A percentile compares a stretch with the other conserved stretches of the same genome.
Evolutionary conservation across 1,139 yeast genomes (phyloP).

Genomic region (Zygosaccharomyces sapae): DNA sequence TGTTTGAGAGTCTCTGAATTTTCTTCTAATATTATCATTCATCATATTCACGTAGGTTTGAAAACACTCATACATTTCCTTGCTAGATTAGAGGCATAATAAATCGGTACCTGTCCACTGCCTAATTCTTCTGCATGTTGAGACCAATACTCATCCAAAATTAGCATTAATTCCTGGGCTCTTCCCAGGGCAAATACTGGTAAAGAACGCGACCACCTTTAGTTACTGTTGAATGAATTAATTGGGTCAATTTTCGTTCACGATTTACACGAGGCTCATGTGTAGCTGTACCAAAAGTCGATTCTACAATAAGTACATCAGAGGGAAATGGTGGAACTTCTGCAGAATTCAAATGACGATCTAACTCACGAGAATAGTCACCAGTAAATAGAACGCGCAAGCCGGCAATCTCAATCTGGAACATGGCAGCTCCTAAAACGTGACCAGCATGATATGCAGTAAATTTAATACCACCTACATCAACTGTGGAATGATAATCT

Average conservation of each 20-base stretch:
- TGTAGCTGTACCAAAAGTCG: constrained; percentile 97
- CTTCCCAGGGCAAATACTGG: constrained; percentile 97
- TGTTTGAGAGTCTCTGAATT: constrained; percentile 67
- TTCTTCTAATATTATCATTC: constrained; percentile 83
- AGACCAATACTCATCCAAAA: constrained; percentile 93
- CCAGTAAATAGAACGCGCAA: constrained; percentile 87
- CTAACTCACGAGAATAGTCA: constrained; percentile 92
- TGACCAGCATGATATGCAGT: constrained; percentile 99
- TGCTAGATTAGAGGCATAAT: constrained; percentile 90
- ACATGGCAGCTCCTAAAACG: constrained; percentile 98
- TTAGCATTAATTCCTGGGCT: constrained; percentile 87
- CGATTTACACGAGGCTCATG: constrained; percentile 87
- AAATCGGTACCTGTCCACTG: constrained; percentile 62
- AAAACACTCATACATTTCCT: constrained; percentile 96
- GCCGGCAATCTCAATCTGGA: constrained; percentile 90
- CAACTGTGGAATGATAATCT: constrained; percentile 93
- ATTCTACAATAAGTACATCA: constrained; percentile 86
- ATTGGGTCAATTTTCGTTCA: constrained; percentile 71
- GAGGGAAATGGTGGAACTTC: constrained; percentile 90
- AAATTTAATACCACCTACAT: constrained; percentile 80
- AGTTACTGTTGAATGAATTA: constrained; percentile 76
- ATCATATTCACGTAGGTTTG: constrained; percentile 92
- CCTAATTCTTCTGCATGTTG: constrained; percentile 73
- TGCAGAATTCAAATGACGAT: constrained; percentile 90
- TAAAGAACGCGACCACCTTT: constrained; percentile 90